A percentile compares a stretch with the other conserved stretches of the same genome.
Conservation (phyloP, 106 monocot species). For the Narthecium ossifragum region DNA sequence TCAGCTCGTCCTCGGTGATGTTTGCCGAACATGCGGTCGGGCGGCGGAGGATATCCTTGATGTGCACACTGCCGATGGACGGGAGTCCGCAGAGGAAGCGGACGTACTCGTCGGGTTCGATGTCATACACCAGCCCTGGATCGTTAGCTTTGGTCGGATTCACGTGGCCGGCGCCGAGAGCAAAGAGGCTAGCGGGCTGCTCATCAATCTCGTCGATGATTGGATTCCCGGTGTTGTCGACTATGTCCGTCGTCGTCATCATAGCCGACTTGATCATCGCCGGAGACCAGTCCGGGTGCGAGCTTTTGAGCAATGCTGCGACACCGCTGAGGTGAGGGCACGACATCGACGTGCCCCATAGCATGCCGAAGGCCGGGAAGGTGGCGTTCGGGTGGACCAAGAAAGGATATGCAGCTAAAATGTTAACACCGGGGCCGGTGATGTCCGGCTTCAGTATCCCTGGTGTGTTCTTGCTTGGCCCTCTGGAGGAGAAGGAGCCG, state of each 20-base stretch:
- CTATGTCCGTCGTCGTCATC: neutral
- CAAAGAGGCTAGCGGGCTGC: constrained; percentile 10
- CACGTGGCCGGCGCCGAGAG: constrained; percentile 31
- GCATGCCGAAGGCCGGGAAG: constrained; percentile 7
- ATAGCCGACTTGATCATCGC: neutral
- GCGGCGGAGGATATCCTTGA: neutral
- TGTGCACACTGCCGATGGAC: too few relatives aligned
- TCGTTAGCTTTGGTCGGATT: constrained; percentile 16
- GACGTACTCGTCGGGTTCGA: constrained; percentile 22
- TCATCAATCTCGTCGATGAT: neutral
- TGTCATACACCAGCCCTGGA: constrained; percentile 30
- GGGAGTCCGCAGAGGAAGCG: constrained; percentile 18
- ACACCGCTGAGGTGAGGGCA: constrained; percentile 1
- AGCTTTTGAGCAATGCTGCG: neutral
- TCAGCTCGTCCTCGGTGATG: neutral
- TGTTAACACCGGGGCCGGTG: constrained; percentile 1
- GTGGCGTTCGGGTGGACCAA: neutral
- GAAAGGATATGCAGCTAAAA: neutral
- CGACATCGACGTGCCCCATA: constrained; percentile 15
- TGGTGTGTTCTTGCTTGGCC: neutral
- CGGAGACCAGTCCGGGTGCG: constrained; percentile 4
- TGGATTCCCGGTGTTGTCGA: neutral
- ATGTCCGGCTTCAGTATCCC: constrained; percentile 3
- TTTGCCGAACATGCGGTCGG: neutral
- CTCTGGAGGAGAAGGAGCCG: constrained; percentile 2